These are phyloP conservation scores for Apiotrichum gamsii DNA, from an alignment of 1,284 basidiomycete species.

Conservation along the genomic window DNA sequence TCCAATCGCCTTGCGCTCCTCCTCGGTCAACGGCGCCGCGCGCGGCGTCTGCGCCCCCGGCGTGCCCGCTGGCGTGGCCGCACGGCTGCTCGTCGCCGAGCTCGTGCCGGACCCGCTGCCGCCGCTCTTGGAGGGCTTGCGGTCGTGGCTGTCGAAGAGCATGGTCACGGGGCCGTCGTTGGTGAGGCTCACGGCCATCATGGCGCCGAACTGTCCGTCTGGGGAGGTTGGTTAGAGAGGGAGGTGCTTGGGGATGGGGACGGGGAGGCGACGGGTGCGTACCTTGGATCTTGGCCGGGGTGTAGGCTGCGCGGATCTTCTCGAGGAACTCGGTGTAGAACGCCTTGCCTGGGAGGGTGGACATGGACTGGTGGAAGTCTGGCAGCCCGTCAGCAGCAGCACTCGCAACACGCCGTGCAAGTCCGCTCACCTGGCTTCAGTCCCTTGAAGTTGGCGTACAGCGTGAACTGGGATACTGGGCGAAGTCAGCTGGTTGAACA, in stretches of 20 bases:
- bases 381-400: constrained; percentile 26
- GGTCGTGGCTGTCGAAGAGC: constrained; percentile 55
- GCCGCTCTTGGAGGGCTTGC: background rate
- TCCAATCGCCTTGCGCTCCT: constrained; percentile 10
- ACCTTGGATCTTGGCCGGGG: constrained; percentile 73
- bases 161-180: constrained; percentile 85
- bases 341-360: constrained; percentile 59
- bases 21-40: constrained; percentile 2
- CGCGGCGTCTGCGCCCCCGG: constrained; percentile 13
- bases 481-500: background rate
- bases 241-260: background rate
- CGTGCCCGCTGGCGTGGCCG: background rate
- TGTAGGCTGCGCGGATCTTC: constrained; percentile 59
- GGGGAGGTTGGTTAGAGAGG: background rate
- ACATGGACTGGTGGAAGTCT: constrained; percentile 85
- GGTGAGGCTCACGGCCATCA: constrained; percentile 79
- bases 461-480: constrained; percentile 75
- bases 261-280: background rate
- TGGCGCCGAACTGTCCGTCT: constrained; percentile 76
- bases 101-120: background rate
- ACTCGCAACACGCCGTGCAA: background rate
- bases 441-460: constrained; percentile 83
- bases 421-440: constrained; percentile 55
- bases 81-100: background rate
- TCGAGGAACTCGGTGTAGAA: constrained; percentile 68